Conservation (phyloP, 768 basidiomycete species). For the Auriscalpium orientale region DNA sequence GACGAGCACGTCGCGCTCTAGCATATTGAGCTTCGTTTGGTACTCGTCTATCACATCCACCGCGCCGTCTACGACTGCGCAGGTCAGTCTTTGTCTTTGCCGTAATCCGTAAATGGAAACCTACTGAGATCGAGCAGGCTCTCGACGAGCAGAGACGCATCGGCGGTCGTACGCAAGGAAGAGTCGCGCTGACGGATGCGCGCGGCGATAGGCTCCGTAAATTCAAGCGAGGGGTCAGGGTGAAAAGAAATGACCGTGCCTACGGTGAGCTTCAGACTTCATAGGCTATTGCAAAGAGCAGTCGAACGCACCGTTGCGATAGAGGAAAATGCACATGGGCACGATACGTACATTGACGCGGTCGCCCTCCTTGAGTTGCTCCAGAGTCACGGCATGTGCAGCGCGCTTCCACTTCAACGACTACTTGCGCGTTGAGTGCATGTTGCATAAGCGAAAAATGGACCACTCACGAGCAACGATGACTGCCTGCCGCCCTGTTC, state of each 20-base stretch:
- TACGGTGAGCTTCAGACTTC: no score
- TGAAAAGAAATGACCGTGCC: constrained; percentile 61
- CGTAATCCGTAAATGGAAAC: constrained; percentile 3
- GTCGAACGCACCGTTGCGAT: constrained; percentile 55
- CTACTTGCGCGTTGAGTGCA: constrained; percentile 12
- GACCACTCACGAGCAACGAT: constrained; percentile 3
- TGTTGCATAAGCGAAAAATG: neutral
- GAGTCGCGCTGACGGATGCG: constrained; percentile 54
- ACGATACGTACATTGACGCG: constrained; percentile 52
- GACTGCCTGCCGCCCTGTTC: constrained; percentile 11
- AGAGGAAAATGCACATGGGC: constrained; percentile 63
- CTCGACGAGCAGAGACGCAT: constrained; percentile 63
- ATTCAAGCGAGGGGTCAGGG: constrained; percentile 34
- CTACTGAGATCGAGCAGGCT: constrained; percentile 51
- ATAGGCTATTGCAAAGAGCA: neutral
- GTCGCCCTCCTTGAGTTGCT: constrained; percentile 43
- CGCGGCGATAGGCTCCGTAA: constrained; percentile 49
- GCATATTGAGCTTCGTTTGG: constrained; percentile 51
- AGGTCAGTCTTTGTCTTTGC: neutral
- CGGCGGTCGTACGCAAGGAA: constrained; percentile 51
- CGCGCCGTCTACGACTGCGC: constrained; percentile 56
- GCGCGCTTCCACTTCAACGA: constrained; percentile 25
- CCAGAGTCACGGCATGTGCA: constrained; percentile 20
- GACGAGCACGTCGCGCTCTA: constrained; percentile 53
- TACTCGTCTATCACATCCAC: constrained; percentile 65